These are phyloP conservation scores for Sindora glabra DNA, from an alignment of 306 rosid species.

Conservation along the genomic window DNA sequence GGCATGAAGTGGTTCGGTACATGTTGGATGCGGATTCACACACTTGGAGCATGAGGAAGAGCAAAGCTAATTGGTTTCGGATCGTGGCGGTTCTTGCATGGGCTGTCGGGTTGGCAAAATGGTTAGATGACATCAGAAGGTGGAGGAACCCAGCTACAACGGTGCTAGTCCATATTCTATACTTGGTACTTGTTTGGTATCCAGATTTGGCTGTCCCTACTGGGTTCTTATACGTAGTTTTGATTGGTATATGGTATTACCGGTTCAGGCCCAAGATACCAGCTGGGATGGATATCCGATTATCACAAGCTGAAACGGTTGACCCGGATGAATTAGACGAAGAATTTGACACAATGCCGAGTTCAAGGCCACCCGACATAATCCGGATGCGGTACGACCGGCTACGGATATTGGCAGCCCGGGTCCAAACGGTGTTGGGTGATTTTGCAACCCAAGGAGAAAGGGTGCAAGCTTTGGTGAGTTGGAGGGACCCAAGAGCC, in stretches of 20 bases:
- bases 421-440: constrained; percentile 91
- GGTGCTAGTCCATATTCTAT: constrained; percentile 63
- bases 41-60: constrained; percentile 89
- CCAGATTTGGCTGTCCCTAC: constrained; percentile 91
- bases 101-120: constrained; percentile 78
- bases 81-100: constrained; percentile 85
- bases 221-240: constrained; percentile 68
- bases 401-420: constrained; percentile 69
- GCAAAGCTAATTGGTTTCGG: constrained; percentile 88
- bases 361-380: constrained; percentile 63
- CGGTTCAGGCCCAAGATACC: constrained; percentile 83
- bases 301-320: constrained; percentile 67
- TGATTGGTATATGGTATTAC: constrained; percentile 86
- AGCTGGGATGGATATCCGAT: constrained; percentile 77
- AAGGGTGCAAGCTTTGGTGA: constrained; percentile 77
- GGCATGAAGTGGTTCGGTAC: constrained; percentile 79
- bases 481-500: constrained; percentile 93
- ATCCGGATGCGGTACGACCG: constrained; percentile 69
- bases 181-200: constrained; percentile 92
- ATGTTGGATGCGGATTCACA: constrained; percentile 95
- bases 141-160: constrained; percentile 83
- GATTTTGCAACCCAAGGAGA: constrained; percentile 95
- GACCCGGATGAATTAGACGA: constrained; percentile 87
- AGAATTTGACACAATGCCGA: constrained; percentile 85
- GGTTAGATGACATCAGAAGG: constrained; percentile 74